Conservation (phyloP, 768 basidiomycete genomes). For the Pisolithus sp. region DNA sequence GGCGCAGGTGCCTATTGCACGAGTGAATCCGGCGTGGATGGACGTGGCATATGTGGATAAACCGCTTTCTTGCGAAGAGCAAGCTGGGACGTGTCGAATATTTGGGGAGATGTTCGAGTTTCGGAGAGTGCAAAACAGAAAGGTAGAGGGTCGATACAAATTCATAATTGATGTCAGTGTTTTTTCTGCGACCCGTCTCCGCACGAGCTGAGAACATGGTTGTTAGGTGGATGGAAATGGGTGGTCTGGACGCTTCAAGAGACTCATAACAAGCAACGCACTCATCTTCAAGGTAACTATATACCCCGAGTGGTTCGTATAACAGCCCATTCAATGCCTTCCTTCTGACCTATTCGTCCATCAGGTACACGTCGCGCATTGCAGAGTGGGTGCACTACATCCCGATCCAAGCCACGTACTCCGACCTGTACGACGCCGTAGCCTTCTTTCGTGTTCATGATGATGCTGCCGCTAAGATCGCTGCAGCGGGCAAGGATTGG, state of each 20-base stretch:
- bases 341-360: background rate
- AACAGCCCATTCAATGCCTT: background rate
- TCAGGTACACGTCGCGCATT: slow-evolving; percentile 45
- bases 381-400: slow-evolving; percentile 69
- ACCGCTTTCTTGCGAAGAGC: slow-evolving; percentile 36
- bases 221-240: slow-evolving; percentile 52
- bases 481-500: slow-evolving; percentile 50
- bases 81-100: slow-evolving; percentile 30
- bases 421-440: slow-evolving; percentile 64
- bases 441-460: slow-evolving; percentile 72
- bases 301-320: slow-evolving; percentile 56
- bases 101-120: slow-evolving; percentile 47
- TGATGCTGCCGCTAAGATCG: slow-evolving; percentile 50
- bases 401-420: slow-evolving; percentile 57
- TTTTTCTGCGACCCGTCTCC: background rate
- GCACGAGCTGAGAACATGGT: background rate
- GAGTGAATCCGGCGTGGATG: slow-evolving; percentile 49
- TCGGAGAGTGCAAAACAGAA: slow-evolving; percentile 33
- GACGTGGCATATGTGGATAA: slow-evolving; percentile 51
- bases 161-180: slow-evolving; percentile 50
- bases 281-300: slow-evolving; percentile 59
- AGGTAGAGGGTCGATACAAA: slow-evolving; percentile 51
- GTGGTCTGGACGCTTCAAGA: slow-evolving; percentile 57
- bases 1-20: slow-evolving; percentile 28
- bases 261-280: slow-evolving; percentile 50